These are phyloP conservation scores for Saccharum officinarum DNA, from an alignment of 176 grass and related monocot species.

Conservation along the genomic window DNA sequence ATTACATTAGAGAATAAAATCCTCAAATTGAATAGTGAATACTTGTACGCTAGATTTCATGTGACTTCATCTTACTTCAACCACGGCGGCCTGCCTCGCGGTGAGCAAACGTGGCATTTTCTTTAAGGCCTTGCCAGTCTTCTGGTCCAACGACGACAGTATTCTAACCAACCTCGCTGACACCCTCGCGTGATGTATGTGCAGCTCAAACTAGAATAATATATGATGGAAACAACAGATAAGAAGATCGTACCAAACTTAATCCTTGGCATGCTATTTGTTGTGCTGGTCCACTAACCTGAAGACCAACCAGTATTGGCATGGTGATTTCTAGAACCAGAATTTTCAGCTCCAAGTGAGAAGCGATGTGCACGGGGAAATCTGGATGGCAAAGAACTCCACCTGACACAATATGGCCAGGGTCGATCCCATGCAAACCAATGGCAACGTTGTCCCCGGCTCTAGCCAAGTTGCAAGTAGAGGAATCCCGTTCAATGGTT, in stretches of 20 bases:
- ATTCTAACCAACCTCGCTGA: conserved; percentile 63
- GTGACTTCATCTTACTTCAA: conserved; percentile 40
- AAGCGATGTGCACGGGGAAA: conserved; percentile 51
- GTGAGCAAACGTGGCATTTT: conserved; percentile 60
- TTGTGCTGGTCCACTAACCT: conserved; percentile 49
- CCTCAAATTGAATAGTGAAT: neutral
- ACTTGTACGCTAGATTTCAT: neutral
- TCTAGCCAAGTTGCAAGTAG: conserved; percentile 53
- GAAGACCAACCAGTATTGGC: conserved; percentile 64
- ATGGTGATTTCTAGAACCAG: conserved; percentile 70
- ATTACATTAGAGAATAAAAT: neutral
- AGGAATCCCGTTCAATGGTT: conserved; percentile 64
- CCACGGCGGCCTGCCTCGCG: conserved; percentile 59
- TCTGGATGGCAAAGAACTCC: conserved; percentile 72
- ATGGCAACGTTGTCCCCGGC: conserved; percentile 69
- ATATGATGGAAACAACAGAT: neutral
- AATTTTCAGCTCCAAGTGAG: conserved; percentile 76
- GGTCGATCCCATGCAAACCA: conserved; percentile 70
- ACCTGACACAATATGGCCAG: conserved; percentile 51
- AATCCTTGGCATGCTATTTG: conserved; percentile 7
- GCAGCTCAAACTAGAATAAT: conserved; percentile 38
- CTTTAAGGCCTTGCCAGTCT: conserved; percentile 59
- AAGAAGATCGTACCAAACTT: neutral
- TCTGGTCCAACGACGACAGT: conserved; percentile 65
- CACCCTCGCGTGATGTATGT: conserved; percentile 69